A percentile compares a stretch with the other conserved stretches of the same genome.
phyloP scores from a whole-genome alignment of 176 grass and related monocot species.

The Bolboschoenus planiculmis region DNA sequence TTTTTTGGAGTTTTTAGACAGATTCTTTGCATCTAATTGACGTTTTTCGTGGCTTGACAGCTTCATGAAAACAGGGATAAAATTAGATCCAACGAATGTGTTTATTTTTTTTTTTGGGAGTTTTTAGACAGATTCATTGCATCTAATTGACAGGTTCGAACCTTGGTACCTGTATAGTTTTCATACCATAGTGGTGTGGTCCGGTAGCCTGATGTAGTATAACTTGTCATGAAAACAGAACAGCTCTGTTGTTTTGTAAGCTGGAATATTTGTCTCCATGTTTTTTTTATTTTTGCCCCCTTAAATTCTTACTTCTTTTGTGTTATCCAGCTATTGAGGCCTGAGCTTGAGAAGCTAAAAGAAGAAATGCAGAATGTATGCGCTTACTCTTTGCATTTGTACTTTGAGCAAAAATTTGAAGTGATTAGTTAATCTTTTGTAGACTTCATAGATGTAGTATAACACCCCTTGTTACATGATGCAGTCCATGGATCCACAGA shows the following conservation, averaged over 20 bases:
- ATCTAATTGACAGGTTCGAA: no score
- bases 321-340: slow-evolving; percentile 49
- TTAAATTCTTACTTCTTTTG: slow-evolving; percentile 18
- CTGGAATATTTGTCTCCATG: not conserved
- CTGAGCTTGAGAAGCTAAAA: slow-evolving; percentile 72
- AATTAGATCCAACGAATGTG: no score
- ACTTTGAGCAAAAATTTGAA: slow-evolving; percentile 13
- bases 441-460: not conserved
- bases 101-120: no score
- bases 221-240: not conserved
- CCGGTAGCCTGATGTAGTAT: not conserved
- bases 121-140: no score
- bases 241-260: not conserved
- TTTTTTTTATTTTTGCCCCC: slow-evolving; percentile 11
- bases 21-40: not conserved
- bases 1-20: not conserved
- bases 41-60: not conserved
- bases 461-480: not conserved
- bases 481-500: not conserved
- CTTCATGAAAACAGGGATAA: not conserved
- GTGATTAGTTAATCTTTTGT: not conserved
- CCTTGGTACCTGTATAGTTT: not conserved
- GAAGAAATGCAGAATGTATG: slow-evolving; percentile 50
- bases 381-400: slow-evolving; percentile 17
- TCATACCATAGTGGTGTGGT: not conserved